Percentiles rank a stretch among this genome's conserved stretches.
Evolutionary conservation across 345 rosid genomes (phyloP).

Genomic region (Gossypium longicalyx): DNA sequence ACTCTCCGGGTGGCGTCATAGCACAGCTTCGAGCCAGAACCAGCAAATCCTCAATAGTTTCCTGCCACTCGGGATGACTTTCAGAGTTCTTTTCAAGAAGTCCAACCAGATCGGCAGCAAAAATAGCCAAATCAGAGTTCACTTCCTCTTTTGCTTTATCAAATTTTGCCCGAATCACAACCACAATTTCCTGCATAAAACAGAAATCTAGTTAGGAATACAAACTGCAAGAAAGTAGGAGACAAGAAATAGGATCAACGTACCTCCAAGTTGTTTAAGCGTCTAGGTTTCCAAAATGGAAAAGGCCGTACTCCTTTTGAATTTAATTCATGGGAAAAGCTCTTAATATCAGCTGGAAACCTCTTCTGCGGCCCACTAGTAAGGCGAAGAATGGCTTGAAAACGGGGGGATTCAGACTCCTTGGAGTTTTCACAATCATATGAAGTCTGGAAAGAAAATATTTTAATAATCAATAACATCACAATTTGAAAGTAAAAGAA

Average conservation of each 20-base stretch:
- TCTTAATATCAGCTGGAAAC: conserved; percentile 92
- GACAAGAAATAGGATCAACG: conserved; percentile 1
- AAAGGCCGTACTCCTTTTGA: conserved; percentile 98
- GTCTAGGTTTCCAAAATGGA: conserved; percentile 93
- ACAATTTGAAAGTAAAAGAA: neutral
- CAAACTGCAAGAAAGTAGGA: conserved; percentile 8
- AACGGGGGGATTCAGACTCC: conserved; percentile 99
- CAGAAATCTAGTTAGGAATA: conserved; percentile 19
- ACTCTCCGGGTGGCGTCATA: conserved; percentile 87
- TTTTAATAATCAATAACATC: neutral
- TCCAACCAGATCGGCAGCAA: conserved; percentile 98
- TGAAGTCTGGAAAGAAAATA: conserved; percentile 43
- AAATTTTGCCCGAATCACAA: conserved; percentile 80
- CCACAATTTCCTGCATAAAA: conserved; percentile 68
- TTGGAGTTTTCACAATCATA: conserved; percentile 73
- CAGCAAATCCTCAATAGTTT: conserved; percentile 88
- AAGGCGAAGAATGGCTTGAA: conserved; percentile 92
- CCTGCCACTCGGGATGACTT: conserved; percentile 95
- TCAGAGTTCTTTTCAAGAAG: conserved; percentile 94
- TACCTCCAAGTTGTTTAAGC: conserved; percentile 89
- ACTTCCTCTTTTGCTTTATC: conserved; percentile 99
- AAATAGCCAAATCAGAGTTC: conserved; percentile 92
- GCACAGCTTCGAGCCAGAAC: conserved; percentile 96
- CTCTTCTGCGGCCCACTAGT: conserved; percentile 96
- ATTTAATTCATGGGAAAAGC: conserved; percentile 98